phyloP scores from a whole-genome alignment of 306 rosid species.

The Cucurbita ficifolia region DNA sequence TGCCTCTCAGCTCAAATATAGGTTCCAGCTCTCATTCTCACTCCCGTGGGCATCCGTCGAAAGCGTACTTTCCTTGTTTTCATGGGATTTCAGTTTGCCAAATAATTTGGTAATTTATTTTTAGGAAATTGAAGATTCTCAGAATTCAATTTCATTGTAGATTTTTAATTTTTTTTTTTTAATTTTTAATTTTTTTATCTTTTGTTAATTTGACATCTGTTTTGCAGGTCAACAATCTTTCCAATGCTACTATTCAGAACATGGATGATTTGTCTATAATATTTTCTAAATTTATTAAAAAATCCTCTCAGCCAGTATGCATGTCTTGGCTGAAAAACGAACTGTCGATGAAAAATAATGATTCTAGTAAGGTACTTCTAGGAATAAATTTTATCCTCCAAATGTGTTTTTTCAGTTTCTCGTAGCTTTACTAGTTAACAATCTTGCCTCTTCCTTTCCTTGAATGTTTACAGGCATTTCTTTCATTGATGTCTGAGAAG shows the following conservation, averaged over 20 bases:
- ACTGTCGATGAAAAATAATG: conserved; percentile 30
- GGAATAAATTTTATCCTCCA: conserved; percentile 6
- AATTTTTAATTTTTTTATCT: background rate
- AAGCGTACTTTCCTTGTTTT: background rate
- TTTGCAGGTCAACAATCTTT: conserved; percentile 49
- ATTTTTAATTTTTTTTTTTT: no score
- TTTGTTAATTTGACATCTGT: background rate
- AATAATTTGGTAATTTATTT: background rate
- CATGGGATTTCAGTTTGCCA: background rate
- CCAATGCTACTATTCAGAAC: conserved; percentile 24
- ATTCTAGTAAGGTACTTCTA: conserved; percentile 34
- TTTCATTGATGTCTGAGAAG: conserved; percentile 42
- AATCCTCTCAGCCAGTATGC: conserved; percentile 44
- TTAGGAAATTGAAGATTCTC: background rate
- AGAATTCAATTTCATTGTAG: background rate
- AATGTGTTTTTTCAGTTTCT: background rate
- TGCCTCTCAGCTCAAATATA: background rate
- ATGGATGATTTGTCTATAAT: conserved; percentile 28
- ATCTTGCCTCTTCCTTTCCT: conserved; percentile 5
- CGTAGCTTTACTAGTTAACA: conserved; percentile 3
- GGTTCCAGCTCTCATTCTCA: background rate
- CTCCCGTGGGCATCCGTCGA: background rate
- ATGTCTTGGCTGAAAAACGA: conserved; percentile 67
- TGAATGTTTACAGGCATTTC: conserved; percentile 35
- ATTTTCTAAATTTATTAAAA: conserved; percentile 47